Conservation (phyloP, 2,329 filamentous ascomycete species). For the Trichoderma lentiforme region DNA sequence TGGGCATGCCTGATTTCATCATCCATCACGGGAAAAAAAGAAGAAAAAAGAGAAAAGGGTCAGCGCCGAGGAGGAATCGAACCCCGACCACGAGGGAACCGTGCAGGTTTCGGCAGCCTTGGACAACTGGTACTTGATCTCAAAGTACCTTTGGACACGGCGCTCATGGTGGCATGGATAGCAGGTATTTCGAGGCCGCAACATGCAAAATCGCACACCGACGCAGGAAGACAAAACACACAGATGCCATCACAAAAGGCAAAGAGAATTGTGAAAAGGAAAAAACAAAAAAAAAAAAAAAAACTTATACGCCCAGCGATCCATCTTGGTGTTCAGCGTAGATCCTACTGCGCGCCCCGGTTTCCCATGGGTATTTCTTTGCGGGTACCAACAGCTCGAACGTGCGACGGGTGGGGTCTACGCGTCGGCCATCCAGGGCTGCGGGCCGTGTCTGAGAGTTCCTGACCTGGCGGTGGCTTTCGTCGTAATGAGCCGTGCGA, state of each 20-base stretch:
- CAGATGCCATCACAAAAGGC: neutral
- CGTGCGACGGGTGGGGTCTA: neutral
- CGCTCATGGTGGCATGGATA: neutral
- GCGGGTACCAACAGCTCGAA: slow-evolving; percentile 20
- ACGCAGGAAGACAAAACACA: neutral
- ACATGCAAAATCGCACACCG: neutral
- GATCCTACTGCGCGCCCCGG: slow-evolving; percentile 29
- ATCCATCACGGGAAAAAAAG: neutral
- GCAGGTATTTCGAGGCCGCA: neutral
- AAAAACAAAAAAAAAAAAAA: slow-evolving; percentile 7
- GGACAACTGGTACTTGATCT: neutral
- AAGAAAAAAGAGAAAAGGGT: neutral
- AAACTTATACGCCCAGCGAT: slow-evolving; percentile 23
- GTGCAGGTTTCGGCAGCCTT: neutral
- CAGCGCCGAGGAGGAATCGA: neutral
- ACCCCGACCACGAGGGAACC: neutral
- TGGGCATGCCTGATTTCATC: neutral
- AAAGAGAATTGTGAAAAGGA: neutral
- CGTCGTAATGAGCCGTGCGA: neutral
- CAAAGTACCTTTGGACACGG: neutral
- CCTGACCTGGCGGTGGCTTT: neutral
- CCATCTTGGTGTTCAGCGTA: slow-evolving; percentile 22
- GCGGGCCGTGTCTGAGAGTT: slow-evolving; percentile 20
- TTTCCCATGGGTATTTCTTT: slow-evolving; percentile 32
- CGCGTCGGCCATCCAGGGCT: slow-evolving; percentile 12